Base-by-base conservation (phyloP, 2,329 filamentous ascomycete species). In the Talaromyces albobiverticillius region DNA sequence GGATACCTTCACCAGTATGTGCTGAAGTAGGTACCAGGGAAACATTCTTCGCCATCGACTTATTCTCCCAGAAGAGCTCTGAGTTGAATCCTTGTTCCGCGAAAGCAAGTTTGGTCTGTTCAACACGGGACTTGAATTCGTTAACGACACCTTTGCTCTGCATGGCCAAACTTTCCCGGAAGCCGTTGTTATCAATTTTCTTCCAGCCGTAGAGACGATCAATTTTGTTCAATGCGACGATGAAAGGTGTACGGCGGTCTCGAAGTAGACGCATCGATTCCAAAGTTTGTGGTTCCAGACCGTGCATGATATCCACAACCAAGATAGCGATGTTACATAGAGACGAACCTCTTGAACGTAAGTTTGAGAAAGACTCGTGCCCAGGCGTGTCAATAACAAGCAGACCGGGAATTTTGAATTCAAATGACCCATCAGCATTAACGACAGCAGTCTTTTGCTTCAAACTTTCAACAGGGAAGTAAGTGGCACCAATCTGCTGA, bases 231-330 rank as follows among this genome's bases (percentile, higher is more conserved):
- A 99, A 81, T 1, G 95, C 95, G 38, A 99, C 95, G 63, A 99
- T 95, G 78, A 99, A 99, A 4, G 94, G 94, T 20, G 94, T 99
- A 76, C 94, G 95, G 65, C 90, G 84, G 66, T 96, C 93, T 67
- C 93, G 85, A 50, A 99, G 84, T 60, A 99, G 79, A 63, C 86
- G 88, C 90, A 99, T 97, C 2, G 94, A 99, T 76, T 99, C 95
- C 29, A 97, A 81, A 14, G 94, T 99, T 75, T 99, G 94, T 16
- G 88, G 93, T 75, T 99, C 94, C 45, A 99, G 83, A 70, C 95
- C 95, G 83, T 99, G 94, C 94, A 99, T 97, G 67, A 99, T 99
- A 79, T 99, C 94, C 63, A 99, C 93, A 40, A 99, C 95, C 62
- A 99, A 79, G 70, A 99, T 99, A 65, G 94, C 94, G 76, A 99